Evolutionary conservation across 768 basidiomycete genomes (phyloP), one percentile per base, ranked within the genome.

Genomic region (Mycena pura): DNA sequence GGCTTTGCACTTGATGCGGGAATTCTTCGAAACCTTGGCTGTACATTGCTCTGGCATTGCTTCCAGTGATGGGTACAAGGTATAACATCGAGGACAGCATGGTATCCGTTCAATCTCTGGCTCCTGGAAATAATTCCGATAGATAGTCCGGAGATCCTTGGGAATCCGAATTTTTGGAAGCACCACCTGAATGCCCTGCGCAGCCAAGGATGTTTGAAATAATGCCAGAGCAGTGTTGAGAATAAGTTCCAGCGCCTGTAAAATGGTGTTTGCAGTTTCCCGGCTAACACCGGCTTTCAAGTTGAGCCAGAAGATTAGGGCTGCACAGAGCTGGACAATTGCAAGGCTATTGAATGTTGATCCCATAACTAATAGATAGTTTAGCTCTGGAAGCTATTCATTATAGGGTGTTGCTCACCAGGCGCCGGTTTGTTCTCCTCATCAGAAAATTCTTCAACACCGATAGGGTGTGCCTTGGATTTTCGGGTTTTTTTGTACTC

Each of bases 21-120:
- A 28, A 6, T 44, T 44, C 17, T 44, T 24, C 10, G 52, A 54
- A n/a, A 28, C 38, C 34, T 56, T 56, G 24, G 19, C 27, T 22
- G 54, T 27, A 25, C 54, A 56, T 28, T 19, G 17, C 27, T 29
- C 41, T 5, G 54, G 54, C 21, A 56, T 36, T 19, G n/a, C 36
- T 36, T 24, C 41, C 41, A 44, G 41, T 1, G 29, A 29, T 36
- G 41, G 41, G 38, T 56, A 56, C 15, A 56, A 25, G n/a, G 54
- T 44, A 25, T 44, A 56, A 32, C 41, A 56, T 25, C 46, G 34
- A 19, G 54, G 54, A 24, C 54, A 56, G 28, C 54, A 56, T 21
- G 39, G 11, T 28, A 32, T 46, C 17, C 54, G 54, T 45, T 21
- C 21, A 32, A 56, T 56, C 24, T 56, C 32, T 36, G 54, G 54